Evolutionary conservation across 2,329 filamentous ascomycete genomes (phyloP).

Genomic region (Ophiostoma quercus): DNA sequence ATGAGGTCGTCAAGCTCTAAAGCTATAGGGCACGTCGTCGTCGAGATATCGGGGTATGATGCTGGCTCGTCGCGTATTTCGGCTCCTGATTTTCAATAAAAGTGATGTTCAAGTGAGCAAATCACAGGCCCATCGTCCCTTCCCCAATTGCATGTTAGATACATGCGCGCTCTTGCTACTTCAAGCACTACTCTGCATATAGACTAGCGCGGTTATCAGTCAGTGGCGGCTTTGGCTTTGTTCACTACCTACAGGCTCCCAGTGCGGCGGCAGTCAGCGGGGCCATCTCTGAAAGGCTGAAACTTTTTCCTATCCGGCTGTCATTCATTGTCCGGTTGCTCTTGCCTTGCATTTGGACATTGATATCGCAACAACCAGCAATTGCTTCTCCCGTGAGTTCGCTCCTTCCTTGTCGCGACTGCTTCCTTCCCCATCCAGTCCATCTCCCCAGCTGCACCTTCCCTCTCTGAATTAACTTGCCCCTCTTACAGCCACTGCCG

Average conservation of each 20-base stretch:
- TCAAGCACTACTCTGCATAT: neutral
- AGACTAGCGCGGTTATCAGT: neutral
- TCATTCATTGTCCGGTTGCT: slow-evolving; percentile 16
- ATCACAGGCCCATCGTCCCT: slow-evolving; percentile 1
- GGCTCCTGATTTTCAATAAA: slow-evolving; percentile 6
- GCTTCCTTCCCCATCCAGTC: neutral
- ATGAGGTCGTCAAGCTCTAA: neutral
- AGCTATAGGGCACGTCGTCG: neutral
- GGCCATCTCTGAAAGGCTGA: slow-evolving; percentile 23
- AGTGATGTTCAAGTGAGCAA: slow-evolving; percentile 9
- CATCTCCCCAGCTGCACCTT: neutral
- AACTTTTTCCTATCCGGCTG: slow-evolving; percentile 28
- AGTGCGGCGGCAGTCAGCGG: neutral
- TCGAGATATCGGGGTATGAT: neutral
- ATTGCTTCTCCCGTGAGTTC: slow-evolving; percentile 10
- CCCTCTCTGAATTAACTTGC: neutral
- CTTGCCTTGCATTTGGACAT: slow-evolving; percentile 10
- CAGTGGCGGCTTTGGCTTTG: neutral
- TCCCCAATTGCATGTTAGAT: neutral
- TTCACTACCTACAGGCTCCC: neutral
- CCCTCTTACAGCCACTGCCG: neutral
- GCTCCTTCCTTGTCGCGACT: slow-evolving; percentile 16
- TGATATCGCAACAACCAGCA: slow-evolving; percentile 10
- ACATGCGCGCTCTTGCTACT: neutral
- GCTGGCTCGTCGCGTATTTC: slow-evolving; percentile 9